Percentiles rank a stretch among this genome's conserved stretches.
phyloP scores from a whole-genome alignment of 116 monocot species.

The Posidonia oceanica region DNA sequence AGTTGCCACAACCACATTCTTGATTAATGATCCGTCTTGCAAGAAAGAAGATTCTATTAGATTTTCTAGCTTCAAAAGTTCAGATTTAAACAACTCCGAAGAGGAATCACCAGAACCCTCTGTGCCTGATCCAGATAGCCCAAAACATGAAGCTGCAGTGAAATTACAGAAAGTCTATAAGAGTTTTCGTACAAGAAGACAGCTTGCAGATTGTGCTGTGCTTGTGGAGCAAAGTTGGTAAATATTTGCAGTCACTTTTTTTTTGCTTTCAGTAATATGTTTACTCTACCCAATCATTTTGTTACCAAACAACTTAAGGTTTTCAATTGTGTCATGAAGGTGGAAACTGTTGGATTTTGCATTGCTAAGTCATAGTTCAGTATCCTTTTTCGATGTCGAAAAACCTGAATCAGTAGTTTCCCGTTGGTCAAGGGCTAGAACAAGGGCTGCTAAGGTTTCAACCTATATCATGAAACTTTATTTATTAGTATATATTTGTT shows the following conservation, averaged over 20 bases:
- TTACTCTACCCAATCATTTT: no score
- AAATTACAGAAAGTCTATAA: slow-evolving; percentile 92
- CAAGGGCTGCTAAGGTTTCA: slow-evolving; percentile 74
- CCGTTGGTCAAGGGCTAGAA: slow-evolving; percentile 79
- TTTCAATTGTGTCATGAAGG: slow-evolving; percentile 23
- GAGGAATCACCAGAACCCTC: not conserved
- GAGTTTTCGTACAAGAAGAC: slow-evolving; percentile 83
- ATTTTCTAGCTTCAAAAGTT: not conserved
- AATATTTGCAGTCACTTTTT: not conserved
- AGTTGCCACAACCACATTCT: not conserved
- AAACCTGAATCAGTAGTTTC: slow-evolving; percentile 71
- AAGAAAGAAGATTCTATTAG: not conserved
- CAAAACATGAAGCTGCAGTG: slow-evolving; percentile 58
- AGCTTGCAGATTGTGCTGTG: slow-evolving; percentile 94
- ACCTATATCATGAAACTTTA: not conserved
- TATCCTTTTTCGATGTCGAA: slow-evolving; percentile 69
- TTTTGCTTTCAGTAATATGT: slow-evolving; percentile 3
- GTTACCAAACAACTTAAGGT: no score
- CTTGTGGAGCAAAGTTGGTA: slow-evolving; percentile 90
- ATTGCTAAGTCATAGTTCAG: slow-evolving; percentile 61
- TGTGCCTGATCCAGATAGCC: not conserved
- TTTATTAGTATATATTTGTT: not conserved
- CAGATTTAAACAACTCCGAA: not conserved
- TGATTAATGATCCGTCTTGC: not conserved
- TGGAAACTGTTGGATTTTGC: slow-evolving; percentile 91